These are phyloP conservation scores for Metschnikowia baotianmanensis DNA, from an alignment of 805 yeast species.

Conservation along the genomic window DNA sequence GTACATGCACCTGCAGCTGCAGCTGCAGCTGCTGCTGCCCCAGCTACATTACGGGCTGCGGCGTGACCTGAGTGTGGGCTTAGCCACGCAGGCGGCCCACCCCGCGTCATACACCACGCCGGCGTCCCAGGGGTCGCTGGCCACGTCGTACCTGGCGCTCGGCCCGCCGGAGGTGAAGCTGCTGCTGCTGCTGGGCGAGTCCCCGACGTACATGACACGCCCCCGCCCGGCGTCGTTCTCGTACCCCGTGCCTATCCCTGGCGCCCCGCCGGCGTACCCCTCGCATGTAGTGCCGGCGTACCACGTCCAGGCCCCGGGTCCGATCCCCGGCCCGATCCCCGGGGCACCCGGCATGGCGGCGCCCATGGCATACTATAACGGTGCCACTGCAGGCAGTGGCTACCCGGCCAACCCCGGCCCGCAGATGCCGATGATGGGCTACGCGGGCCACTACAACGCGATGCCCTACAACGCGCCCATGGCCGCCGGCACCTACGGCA, in stretches of 20 bases:
- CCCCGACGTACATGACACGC: constrained; percentile 10
- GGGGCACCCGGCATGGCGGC: no score
- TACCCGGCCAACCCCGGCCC: constrained; percentile 1
- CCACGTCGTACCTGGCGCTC: constrained; percentile 10
- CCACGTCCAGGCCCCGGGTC: not conserved
- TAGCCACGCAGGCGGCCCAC: constrained; percentile 5
- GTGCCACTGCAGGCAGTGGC: constrained; percentile 14
- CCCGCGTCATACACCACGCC: no score
- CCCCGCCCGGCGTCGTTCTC: constrained; percentile 15
- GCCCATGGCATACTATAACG: constrained; percentile 3
- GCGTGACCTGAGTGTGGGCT: constrained; percentile 3
- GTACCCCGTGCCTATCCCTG: constrained; percentile 5
- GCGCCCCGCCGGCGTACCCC: not conserved
- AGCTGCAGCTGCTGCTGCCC: constrained; percentile 12
- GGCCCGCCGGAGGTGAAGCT: constrained; percentile 6
- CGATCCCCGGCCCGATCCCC: not conserved
- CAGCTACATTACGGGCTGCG: constrained; percentile 10
- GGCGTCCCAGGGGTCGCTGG: no score
- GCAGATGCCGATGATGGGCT: not conserved
- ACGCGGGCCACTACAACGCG: not conserved
- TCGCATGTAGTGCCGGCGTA: constrained; percentile 1
- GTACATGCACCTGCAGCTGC: constrained; percentile 8
- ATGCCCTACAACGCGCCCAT: constrained; percentile 1
- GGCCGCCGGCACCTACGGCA: not conserved
- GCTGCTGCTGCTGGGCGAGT: constrained; percentile 5